Evolutionary conservation across 768 basidiomycete species (phyloP).

Genomic region (Suillus bovinus): DNA sequence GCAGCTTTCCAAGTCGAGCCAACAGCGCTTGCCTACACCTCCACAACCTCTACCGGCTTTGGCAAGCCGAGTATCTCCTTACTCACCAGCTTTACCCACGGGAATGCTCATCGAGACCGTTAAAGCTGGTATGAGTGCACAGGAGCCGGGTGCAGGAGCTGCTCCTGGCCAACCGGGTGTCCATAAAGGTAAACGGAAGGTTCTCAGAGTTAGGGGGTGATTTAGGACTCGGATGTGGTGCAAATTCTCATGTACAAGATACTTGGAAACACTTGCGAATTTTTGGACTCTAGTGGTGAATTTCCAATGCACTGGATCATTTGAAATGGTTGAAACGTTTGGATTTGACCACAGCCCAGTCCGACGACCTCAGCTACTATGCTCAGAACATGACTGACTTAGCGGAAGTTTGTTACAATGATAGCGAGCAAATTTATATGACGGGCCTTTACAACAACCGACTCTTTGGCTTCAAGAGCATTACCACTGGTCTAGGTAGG

Average conservation of each 20-base stretch:
- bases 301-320: background rate
- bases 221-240: background rate
- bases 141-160: conserved; percentile 46
- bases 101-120: conserved; percentile 82
- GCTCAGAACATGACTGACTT: no score
- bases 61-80: conserved; percentile 72
- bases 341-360: background rate
- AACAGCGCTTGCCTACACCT: conserved; percentile 63
- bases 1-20: conserved; percentile 29
- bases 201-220: conserved; percentile 70
- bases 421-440: no score
- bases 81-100: conserved; percentile 75
- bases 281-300: background rate
- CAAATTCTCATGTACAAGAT: background rate
- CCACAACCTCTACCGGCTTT: conserved; percentile 77
- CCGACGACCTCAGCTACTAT: no score
- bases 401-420: no score
- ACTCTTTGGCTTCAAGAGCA: no score
- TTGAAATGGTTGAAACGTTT: background rate
- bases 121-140: conserved; percentile 81
- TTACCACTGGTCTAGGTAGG: no score
- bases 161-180: conserved; percentile 31
- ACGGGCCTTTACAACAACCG: no score
- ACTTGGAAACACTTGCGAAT: background rate
- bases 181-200: conserved; percentile 80